Evolutionary conservation across 176 grass and related monocot genomes (phyloP), one percentile per base, ranked within the genome.

Genomic region (Hyparrhenia diplandra): DNA sequence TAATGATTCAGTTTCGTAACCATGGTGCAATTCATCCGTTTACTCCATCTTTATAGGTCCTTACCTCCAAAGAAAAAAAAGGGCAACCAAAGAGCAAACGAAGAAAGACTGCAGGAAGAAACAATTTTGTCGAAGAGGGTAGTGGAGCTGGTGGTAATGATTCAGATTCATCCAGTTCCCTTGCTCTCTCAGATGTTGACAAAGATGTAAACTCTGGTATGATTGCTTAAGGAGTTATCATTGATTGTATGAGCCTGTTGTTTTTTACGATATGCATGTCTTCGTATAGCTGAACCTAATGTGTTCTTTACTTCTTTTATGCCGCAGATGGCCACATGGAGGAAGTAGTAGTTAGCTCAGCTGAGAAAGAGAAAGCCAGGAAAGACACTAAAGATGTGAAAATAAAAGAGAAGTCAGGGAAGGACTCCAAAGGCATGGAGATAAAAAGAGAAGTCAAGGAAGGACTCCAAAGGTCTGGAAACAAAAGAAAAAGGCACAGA

Each of bases 121-220:
- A 69, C 14, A 75, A 54, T 30, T 49, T 37, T 8, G 40, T 71
- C 2, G 32, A 80, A 67, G 74, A 73, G 43, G 76, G 74, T 20
- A 63, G 63, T 67, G 30, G 55, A 10, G 57, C 36, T 79, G 72
- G 39, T 13, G 69, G 13, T 58, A 75, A 57, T 30, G 87, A 94
- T 72, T 85, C 81, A 62, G 84, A 87, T 55, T 79, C 76, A 76
- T 41, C 78, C 29, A 80, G 86, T 81, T 82, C 76, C 72, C 83
- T 42, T 76, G 79, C 82, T 65, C 75, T 78, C 24, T 82, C 84
- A 52, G 71, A 87, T 49, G 84, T 77, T 73, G 85, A 87, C 12
- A 57, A 89, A 84, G 80, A 90, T 74, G 69, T 75, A 43, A 85
- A 87, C n/a, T 83, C 86, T 49, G 91, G 94, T 97, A 97, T 11